phyloP scores from a whole-genome alignment of 2,329 filamentous ascomycete genomes.

The Tolypocladium tropicale region DNA sequence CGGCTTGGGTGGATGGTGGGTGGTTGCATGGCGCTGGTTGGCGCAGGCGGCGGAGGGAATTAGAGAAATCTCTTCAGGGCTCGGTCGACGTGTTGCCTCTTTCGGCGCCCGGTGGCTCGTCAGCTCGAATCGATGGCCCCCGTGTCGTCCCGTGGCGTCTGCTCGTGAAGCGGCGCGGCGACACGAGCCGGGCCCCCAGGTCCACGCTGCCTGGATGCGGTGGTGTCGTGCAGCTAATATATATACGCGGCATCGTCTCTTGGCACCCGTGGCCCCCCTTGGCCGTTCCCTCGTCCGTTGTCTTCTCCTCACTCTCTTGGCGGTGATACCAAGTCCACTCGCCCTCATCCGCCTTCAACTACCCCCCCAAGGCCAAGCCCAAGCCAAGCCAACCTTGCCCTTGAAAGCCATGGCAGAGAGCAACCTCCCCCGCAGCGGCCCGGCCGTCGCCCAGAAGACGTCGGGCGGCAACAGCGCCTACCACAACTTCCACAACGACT shows the following conservation, averaged over 20 bases:
- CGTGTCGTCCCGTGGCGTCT: neutral
- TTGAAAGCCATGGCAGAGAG: conserved; percentile 5
- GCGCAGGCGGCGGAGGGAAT: neutral
- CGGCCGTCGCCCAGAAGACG: conserved; percentile 31
- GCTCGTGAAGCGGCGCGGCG: neutral
- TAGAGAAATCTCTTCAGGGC: neutral
- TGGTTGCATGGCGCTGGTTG: neutral
- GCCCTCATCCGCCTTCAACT: neutral
- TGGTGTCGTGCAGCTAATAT: neutral
- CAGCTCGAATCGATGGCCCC: neutral
- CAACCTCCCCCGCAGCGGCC: conserved; percentile 1
- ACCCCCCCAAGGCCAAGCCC: too few species aligned
- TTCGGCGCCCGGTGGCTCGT: neutral
- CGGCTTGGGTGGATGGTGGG: too few species aligned
- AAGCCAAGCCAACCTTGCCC: too few species aligned
- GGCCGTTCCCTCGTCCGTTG: neutral
- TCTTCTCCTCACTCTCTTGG: neutral
- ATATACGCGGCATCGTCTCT: neutral
- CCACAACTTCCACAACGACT: conserved; percentile 72
- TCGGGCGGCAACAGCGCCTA: conserved; percentile 59
- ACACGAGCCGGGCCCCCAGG: neutral
- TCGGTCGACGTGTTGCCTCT: neutral
- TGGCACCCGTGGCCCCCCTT: neutral
- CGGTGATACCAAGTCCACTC: neutral
- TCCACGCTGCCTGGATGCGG: neutral